phyloP scores from a whole-genome alignment of 1,139 yeast species.

The Candida buenavistaensis region DNA sequence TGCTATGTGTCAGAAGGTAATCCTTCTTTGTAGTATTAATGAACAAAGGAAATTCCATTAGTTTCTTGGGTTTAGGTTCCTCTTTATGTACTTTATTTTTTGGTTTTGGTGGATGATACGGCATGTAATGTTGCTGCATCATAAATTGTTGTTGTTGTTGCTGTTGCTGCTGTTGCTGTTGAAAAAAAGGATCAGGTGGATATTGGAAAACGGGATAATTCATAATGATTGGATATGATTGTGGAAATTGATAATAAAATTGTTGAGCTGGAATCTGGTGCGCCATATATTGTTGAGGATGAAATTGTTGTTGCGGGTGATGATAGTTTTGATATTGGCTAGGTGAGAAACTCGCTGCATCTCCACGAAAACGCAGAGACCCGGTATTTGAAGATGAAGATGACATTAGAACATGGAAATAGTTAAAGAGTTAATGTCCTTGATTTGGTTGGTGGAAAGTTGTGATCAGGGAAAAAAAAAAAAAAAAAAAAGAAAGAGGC shows the following conservation, averaged over 20 bases:
- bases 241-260: conserved; percentile 18
- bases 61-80: not conserved
- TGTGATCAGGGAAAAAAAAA: conserved; percentile 5
- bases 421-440: conserved; percentile 2
- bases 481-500: conserved; percentile 1
- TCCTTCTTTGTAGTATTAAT: conserved; percentile 19
- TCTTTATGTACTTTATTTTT: conserved; percentile 4
- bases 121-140: conserved; percentile 1
- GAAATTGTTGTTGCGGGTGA: conserved; percentile 20
- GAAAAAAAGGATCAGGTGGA: conserved; percentile 9
- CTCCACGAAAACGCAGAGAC: conserved; percentile 43
- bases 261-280: conserved; percentile 21
- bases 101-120: not conserved
- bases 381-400: conserved; percentile 27
- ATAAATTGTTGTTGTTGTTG: conserved; percentile 2
- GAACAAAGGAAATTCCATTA: conserved; percentile 17
- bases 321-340: conserved; percentile 18
- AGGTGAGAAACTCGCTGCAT: conserved; percentile 44
- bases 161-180: conserved; percentile 7
- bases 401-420: conserved; percentile 17
- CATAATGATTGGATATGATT: conserved; percentile 16
- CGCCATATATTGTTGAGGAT: conserved; percentile 18
- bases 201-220: conserved; percentile 11
- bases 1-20: conserved; percentile 12
- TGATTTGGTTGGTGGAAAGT: conserved; percentile 5